Evolutionary conservation across 2,329 filamentous ascomycete genomes (phyloP).

Genomic region (Calycina herbarum): DNA sequence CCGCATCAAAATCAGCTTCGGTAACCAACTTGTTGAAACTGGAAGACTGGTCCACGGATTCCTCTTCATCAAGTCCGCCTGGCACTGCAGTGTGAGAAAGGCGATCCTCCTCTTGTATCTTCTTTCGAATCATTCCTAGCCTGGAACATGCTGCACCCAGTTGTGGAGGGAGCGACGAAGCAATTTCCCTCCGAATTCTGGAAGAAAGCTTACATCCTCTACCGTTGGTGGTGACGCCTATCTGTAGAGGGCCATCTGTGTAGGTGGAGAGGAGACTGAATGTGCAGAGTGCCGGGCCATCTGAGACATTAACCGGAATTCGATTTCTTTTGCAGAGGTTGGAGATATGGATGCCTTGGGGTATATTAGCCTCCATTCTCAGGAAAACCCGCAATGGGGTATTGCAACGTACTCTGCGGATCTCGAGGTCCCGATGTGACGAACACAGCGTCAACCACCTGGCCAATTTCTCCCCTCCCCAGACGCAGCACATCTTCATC

Average conservation of each 20-base stretch:
- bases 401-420: conserved; percentile 38
- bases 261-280: conserved; percentile 89
- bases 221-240: conserved; percentile 94
- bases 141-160: conserved; percentile 76
- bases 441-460: conserved; percentile 88
- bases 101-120: conserved; percentile 74
- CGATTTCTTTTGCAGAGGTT: conserved; percentile 73
- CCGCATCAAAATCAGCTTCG: conserved; percentile 70
- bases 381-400: background rate
- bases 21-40: conserved; percentile 82
- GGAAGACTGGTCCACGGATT: conserved; percentile 73
- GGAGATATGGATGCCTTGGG: conserved; percentile 65
- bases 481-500: conserved; percentile 72
- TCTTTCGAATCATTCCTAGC: conserved; percentile 70
- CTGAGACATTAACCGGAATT: conserved; percentile 91
- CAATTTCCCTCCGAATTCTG: conserved; percentile 84
- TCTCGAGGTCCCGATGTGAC: conserved; percentile 64
- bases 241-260: conserved; percentile 85
- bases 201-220: conserved; percentile 92
- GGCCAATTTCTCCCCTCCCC: conserved; percentile 75
- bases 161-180: conserved; percentile 71
- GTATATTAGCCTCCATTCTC: conserved; percentile 8
- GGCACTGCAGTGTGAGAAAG: conserved; percentile 34
- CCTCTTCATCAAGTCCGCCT: conserved; percentile 45
- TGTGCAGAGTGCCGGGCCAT: conserved; percentile 81